Percentiles rank a stretch among this genome's conserved stretches.
Conservation (phyloP, 148 eudicot species). For the Amaranthus hypochondriacus region DNA sequence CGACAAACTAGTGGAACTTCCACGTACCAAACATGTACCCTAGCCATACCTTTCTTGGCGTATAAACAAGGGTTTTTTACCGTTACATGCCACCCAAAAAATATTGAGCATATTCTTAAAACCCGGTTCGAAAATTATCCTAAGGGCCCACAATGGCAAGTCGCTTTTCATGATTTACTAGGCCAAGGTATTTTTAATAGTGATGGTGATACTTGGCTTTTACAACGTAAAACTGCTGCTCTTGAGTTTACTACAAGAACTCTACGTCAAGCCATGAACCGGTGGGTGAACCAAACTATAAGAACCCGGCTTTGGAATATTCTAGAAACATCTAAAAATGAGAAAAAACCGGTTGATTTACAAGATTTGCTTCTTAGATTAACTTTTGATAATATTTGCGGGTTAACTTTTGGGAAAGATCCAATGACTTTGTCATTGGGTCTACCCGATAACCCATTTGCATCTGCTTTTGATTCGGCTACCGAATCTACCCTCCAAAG, state of each 20-base stretch:
- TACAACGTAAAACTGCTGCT: conserved; percentile 85
- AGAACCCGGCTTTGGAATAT: conserved; percentile 64
- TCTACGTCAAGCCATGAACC: conserved; percentile 76
- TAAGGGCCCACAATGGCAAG: conserved; percentile 84
- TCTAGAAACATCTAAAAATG: conserved; percentile 44
- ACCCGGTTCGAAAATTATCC: conserved; percentile 92
- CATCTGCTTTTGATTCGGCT: conserved; percentile 66
- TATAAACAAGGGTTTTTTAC: conserved; percentile 68
- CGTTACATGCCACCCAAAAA: conserved; percentile 81
- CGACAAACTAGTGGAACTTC: conserved; percentile 46
- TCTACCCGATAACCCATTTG: conserved; percentile 66
- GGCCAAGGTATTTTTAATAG: conserved; percentile 88
- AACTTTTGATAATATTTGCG: conserved; percentile 86
- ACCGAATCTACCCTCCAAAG: conserved; percentile 76
- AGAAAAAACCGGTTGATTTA: conserved; percentile 47
- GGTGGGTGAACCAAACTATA: conserved; percentile 90
- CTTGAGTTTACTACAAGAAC: conserved; percentile 87
- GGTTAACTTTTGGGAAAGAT: conserved; percentile 81
- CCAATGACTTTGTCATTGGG: conserved; percentile 67
- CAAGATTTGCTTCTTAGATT: conserved; percentile 58
- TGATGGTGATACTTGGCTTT: conserved; percentile 87
- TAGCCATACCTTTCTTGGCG: conserved; percentile 70
- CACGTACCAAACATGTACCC: conserved; percentile 80
- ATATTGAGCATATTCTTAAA: conserved; percentile 71
- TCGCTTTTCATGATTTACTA: conserved; percentile 74